phyloP scores from a whole-genome alignment of 225 moss, liverwort and hornwort genomes.

The Physcomitrium patens region DNA sequence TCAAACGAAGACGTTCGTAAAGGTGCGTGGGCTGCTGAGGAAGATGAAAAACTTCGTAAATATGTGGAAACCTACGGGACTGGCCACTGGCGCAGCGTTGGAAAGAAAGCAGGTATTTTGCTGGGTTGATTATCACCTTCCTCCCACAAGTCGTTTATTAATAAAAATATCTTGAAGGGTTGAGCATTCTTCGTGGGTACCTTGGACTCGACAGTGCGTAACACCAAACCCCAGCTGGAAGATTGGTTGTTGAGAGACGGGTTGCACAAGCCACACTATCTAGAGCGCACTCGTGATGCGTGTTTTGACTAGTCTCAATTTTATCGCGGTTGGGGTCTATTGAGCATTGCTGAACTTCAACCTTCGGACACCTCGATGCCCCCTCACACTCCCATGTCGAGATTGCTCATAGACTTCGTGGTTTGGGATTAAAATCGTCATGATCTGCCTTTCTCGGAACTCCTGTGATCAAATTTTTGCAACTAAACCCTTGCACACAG shows the following conservation, averaged over 20 bases:
- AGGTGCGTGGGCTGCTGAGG: conserved; percentile 97
- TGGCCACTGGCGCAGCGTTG: conserved; percentile 96
- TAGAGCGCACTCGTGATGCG: neutral
- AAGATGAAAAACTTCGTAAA: conserved; percentile 89
- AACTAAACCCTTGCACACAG: neutral
- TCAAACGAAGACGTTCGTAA: conserved; percentile 88
- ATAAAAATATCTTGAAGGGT: no score
- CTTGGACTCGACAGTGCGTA: no score
- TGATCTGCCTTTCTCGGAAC: conserved; percentile 1
- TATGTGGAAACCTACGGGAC: conserved; percentile 94
- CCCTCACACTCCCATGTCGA: no score
- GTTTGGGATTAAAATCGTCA: conserved; percentile 1
- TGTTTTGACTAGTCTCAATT: neutral
- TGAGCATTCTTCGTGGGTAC: no score
- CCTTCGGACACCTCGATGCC: neutral
- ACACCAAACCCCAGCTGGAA: neutral
- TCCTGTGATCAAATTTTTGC: neutral
- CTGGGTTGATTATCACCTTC: neutral
- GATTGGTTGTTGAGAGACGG: neutral
- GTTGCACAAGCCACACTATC: neutral
- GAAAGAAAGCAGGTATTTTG: conserved; percentile 88
- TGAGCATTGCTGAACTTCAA: neutral
- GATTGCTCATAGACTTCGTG: neutral
- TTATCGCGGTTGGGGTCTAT: neutral
- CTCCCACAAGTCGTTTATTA: neutral